Conservation (phyloP, 176 grass and related monocot genomes). For the Raddia guianensis region DNA sequence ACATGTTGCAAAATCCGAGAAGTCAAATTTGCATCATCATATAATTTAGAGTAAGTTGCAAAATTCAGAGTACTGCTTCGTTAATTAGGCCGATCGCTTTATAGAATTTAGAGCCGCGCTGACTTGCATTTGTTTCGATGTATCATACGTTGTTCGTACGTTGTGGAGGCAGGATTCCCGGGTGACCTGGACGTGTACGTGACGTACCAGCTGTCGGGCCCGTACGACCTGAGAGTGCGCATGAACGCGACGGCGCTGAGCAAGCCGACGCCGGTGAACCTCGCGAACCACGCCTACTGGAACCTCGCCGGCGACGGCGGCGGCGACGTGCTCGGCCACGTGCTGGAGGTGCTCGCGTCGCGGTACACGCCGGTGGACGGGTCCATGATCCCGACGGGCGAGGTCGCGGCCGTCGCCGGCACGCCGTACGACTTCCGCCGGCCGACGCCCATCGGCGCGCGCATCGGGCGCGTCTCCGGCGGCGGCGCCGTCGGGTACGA, state of each 20-base stretch:
- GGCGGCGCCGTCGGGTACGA: slow-evolving; percentile 56
- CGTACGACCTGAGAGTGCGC: slow-evolving; percentile 63
- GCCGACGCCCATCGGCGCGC: slow-evolving; percentile 41
- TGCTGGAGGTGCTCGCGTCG: slow-evolving; percentile 72
- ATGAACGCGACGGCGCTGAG: slow-evolving; percentile 67
- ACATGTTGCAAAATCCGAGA: not conserved
- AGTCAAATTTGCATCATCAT: not conserved
- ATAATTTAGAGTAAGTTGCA: too few species aligned
- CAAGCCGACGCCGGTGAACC: slow-evolving; percentile 90
- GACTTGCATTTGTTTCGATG: too few species aligned
- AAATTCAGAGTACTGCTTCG: too few species aligned
- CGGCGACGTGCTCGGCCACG: slow-evolving; percentile 67
- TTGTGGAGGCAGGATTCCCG: slow-evolving; percentile 65
- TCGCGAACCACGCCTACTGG: slow-evolving; percentile 90
- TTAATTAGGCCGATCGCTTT: too few species aligned
- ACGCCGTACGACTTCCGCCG: slow-evolving; percentile 63
- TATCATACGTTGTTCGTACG: too few species aligned
- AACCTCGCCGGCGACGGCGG: slow-evolving; percentile 66
- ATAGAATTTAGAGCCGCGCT: too few species aligned
- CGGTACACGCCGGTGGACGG: slow-evolving; percentile 63
- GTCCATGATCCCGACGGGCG: slow-evolving; percentile 68
- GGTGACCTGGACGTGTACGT: slow-evolving; percentile 86
- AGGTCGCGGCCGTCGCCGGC: slow-evolving; percentile 43
- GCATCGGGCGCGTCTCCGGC: slow-evolving; percentile 36
- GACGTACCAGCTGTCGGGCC: slow-evolving; percentile 64